Conservation (phyloP, 2,329 filamentous ascomycete species). For the Claviceps maximensis region DNA sequence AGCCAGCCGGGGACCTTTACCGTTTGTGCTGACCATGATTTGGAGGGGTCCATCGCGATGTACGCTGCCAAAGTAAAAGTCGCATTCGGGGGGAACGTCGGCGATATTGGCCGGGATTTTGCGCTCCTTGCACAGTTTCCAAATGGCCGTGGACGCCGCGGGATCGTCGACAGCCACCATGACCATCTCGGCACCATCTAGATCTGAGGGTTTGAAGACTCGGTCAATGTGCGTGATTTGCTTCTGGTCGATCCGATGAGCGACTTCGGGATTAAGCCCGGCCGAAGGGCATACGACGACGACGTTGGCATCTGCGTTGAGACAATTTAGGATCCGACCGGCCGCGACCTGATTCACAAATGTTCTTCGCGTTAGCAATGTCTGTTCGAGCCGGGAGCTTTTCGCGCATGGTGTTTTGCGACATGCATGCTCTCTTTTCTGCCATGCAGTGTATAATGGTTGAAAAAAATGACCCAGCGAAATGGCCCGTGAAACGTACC, state of each 20-base stretch:
- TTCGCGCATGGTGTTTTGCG: too few relatives aligned
- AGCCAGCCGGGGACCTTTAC: slow-evolving; percentile 83
- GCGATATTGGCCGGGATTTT: slow-evolving; percentile 89
- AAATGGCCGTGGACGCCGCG: slow-evolving; percentile 76
- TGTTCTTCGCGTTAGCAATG: background rate
- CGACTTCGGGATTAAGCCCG: slow-evolving; percentile 80
- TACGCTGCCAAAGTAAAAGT: slow-evolving; percentile 96
- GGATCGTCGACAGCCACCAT: slow-evolving; percentile 89
- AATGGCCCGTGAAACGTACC: slow-evolving; percentile 35
- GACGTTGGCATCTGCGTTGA: slow-evolving; percentile 87
- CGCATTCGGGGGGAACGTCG: slow-evolving; percentile 90
- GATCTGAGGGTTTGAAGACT: slow-evolving; percentile 72
- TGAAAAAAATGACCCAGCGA: too few relatives aligned
- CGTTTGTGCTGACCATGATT: slow-evolving; percentile 98
- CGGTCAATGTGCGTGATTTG: slow-evolving; percentile 74
- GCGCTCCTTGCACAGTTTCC: slow-evolving; percentile 80
- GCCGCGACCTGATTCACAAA: slow-evolving; percentile 67
- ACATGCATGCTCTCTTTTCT: background rate
- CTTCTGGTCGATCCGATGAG: slow-evolving; percentile 59
- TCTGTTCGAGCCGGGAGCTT: too few relatives aligned
- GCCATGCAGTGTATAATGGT: too few relatives aligned
- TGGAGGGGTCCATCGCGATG: slow-evolving; percentile 91
- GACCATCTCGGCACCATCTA: slow-evolving; percentile 75
- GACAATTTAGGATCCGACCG: slow-evolving; percentile 82
- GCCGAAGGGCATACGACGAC: slow-evolving; percentile 69